A percentile compares a stretch with the other conserved stretches of the same genome.
Evolutionary conservation across 768 basidiomycete species (phyloP).

Genomic region (Agaricus subrufescens): DNA sequence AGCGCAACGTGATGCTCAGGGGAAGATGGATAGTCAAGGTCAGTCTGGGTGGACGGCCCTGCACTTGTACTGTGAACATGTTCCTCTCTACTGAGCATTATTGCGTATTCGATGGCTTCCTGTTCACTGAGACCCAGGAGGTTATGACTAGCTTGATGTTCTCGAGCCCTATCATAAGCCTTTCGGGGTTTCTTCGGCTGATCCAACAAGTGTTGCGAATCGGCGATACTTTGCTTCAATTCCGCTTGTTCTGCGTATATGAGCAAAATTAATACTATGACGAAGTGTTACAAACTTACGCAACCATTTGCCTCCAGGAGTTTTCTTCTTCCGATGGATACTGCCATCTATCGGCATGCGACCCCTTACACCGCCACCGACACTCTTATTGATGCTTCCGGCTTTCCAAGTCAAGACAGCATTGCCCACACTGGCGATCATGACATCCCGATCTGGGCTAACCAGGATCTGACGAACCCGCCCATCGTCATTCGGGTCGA

Average conservation of each 20-base stretch:
- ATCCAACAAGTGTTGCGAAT: conserved; percentile 49
- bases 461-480: conserved; percentile 55
- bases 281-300: conserved; percentile 28
- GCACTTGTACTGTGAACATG: conserved; percentile 24
- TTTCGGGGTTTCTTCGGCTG: conserved; percentile 33
- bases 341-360: conserved; percentile 20
- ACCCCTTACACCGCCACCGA: conserved; percentile 28
- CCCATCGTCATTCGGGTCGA: conserved; percentile 29
- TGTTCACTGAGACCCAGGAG: conserved; percentile 67
- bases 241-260: conserved; percentile 52
- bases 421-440: conserved; percentile 59
- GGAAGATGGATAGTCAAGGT: not conserved
- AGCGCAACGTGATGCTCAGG: conserved; percentile 8
- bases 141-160: conserved; percentile 53
- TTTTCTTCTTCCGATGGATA: conserved; percentile 27
- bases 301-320: conserved; percentile 35
- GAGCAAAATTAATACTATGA: not conserved
- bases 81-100: conserved; percentile 86
- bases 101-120: conserved; percentile 73
- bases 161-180: conserved; percentile 44
- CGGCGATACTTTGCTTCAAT: conserved; percentile 55
- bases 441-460: conserved; percentile 42
- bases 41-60: conserved; percentile 3
- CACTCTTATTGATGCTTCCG: conserved; percentile 32
- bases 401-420: conserved; percentile 67